Evolutionary conservation across 2,329 filamentous ascomycete genomes (phyloP), one percentile per base, ranked within the genome.

Genomic region (Fusarium camptoceras): DNA sequence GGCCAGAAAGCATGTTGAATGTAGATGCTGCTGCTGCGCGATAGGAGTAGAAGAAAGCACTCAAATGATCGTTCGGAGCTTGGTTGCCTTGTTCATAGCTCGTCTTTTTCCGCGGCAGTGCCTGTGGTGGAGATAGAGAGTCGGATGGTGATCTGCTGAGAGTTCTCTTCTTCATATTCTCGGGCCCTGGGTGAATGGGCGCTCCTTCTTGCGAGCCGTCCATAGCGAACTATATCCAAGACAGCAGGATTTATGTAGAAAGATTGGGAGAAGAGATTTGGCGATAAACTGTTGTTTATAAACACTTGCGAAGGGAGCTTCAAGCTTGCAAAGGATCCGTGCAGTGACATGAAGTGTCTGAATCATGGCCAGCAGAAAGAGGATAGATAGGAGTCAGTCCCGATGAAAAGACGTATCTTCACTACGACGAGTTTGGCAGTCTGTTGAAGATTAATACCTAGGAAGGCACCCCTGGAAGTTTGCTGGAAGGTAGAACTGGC

Each of bases 131-230:
- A 8, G 49, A 49, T n/a, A 25, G 34, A 10, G 46, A 49, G 5
- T 22, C 4, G 3, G 53, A 55, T 12, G 24, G 14, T n/a, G n/a
- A 18, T 20, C 31, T 68, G 10, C 59, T 54, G 43, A 27, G 20
- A 3, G 31, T 14, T 12, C 64, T 39, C 48, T 68, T 68, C 14
- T 49, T 64, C 6, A 42, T 27, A 16, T 42, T 11, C 22, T 43
- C 18, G 12, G n/a, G 27, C 12, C 6, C 9, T 12, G 11, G 9
- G 14, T 54, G 42, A 39, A 44, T 42, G 10, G 8, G 10, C 9
- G 46, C 30, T 43, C 7, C 15, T 31, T 44, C 15, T 14, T n/a
- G 5, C 8, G 15, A 12, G 11, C 18, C 16, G 11, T 53, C 48
- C 65, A 68, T 68, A 27, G 8, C 14, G 24, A 43, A 37, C 34